These are phyloP conservation scores for Kodamaea sagamina DNA, from an alignment of 805 yeast genomes.

Conservation along the genomic window DNA sequence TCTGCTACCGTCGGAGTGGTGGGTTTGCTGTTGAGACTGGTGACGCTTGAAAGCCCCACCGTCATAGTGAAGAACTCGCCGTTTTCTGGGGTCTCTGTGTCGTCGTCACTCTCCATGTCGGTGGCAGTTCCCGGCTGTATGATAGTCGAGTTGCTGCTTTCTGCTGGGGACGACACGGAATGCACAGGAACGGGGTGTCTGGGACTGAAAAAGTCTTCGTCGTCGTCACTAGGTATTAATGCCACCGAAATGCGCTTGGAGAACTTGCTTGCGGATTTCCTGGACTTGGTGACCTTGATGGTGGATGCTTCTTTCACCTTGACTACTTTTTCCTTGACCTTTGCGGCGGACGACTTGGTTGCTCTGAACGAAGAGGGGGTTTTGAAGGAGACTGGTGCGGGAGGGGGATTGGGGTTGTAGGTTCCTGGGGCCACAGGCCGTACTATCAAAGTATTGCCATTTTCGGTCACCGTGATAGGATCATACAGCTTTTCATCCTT, in stretches of 20 bases:
- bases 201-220: neutral
- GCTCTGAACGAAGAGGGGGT: conserved; percentile 3
- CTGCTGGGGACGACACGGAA: too few species aligned
- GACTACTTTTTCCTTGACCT: neutral
- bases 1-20: neutral
- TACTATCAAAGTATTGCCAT: too few species aligned
- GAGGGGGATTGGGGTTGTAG: neutral
- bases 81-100: neutral
- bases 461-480: too few species aligned
- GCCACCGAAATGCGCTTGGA: neutral
- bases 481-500: too few species aligned
- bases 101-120: neutral
- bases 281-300: neutral
- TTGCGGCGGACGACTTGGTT: conserved; percentile 2
- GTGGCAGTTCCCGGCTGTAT: neutral
- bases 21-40: conserved; percentile 1
- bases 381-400: neutral
- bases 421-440: too few species aligned
- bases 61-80: conserved; percentile 1
- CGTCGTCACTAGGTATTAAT: neutral
- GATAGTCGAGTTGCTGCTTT: too few species aligned
- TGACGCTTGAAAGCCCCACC: neutral
- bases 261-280: neutral
- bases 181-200: too few species aligned
- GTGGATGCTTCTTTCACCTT: conserved; percentile 1